Percentiles rank a stretch among this genome's conserved stretches.
These are phyloP conservation scores for Acrocalymma vagum DNA, from an alignment of 2,329 filamentous ascomycete genomes.

Conservation along the genomic window DNA sequence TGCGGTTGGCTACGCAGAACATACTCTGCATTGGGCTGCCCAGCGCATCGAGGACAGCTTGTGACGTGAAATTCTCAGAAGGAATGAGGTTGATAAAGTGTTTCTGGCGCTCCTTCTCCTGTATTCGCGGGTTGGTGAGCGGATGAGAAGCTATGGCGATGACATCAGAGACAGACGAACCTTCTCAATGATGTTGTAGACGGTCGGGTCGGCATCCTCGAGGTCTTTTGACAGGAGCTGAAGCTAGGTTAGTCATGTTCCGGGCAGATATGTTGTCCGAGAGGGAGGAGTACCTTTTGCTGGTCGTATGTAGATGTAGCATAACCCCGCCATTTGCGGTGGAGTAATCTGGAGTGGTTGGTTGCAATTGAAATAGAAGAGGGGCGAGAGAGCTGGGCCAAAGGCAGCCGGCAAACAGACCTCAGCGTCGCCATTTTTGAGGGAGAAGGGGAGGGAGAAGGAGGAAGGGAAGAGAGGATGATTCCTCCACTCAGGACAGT, in stretches of 20 bases:
- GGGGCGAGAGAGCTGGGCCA: slow-evolving; percentile 42
- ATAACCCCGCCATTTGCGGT: slow-evolving; percentile 48
- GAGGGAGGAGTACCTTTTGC: slow-evolving; percentile 55
- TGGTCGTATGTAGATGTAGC: slow-evolving; percentile 56
- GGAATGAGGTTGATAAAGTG: slow-evolving; percentile 99
- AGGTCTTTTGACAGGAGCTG: slow-evolving; percentile 83
- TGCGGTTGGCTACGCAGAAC: slow-evolving; percentile 69
- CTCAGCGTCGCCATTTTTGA: slow-evolving; percentile 52
- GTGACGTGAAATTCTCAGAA: slow-evolving; percentile 98
- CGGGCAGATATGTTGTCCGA: background rate
- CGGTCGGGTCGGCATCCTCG: slow-evolving; percentile 82
- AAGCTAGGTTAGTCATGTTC: slow-evolving; percentile 15
- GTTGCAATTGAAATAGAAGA: slow-evolving; percentile 35
- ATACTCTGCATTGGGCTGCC: slow-evolving; percentile 64
- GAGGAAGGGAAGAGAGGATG: too few relatives aligned
- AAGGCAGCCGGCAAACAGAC: slow-evolving; percentile 48
- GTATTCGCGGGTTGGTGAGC: slow-evolving; percentile 25
- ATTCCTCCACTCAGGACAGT: too few relatives aligned
- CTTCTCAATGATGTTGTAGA: slow-evolving; percentile 91
- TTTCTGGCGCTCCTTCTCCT: slow-evolving; percentile 97
- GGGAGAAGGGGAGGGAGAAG: slow-evolving; percentile 14
- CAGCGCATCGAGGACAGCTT: slow-evolving; percentile 96
- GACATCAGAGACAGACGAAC: slow-evolving; percentile 65
- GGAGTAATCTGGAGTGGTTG: slow-evolving; percentile 39
- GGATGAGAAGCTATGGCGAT: too few relatives aligned